Base-by-base conservation (phyloP, 495 filamentous ascomycete species). In the Bathelium albidoporum region DNA sequence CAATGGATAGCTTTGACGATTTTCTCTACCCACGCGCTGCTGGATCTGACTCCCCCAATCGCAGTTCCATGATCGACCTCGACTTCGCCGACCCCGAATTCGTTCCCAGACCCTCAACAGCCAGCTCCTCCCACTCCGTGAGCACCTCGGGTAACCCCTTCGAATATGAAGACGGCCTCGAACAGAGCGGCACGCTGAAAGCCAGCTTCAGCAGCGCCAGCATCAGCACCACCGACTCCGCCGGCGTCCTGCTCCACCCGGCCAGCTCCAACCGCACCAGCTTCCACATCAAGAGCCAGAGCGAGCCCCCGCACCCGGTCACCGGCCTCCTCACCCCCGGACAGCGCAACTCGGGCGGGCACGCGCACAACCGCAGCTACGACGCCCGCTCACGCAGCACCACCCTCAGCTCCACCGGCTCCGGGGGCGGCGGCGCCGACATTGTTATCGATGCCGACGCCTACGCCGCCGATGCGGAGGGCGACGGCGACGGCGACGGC, bases 311-410 rank as follows among this genome's bases (percentile, higher is more conserved):
- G 3, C 62, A 59, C 36, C 24, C n/a, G 12, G 31, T 44, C 26
- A 11, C 43, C 4, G 61, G 61, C 18, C 41, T 62, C 32, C 60
- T 62, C 14, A 52, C 60, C 0, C 60, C 60, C 11, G 20, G 4
- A n/a, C 49, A 55, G 49, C 49, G 49, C 49, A 24, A 2, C 49
- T 55, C 49, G 0, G 24, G 7, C 20, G 24, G 49, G 2, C 49
- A 55, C 16, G 82, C 96, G 59, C 97, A 98, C 72, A 94, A 98
- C 71, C 83, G 96, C n/a, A 68, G 97, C 58, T 92, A 97, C 66
- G 97, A 98, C 72, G 84, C 91, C 26, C 79, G 97, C 18, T 94
- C 97, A 71, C 88, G 92, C 1, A 80, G 80, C 24, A 88, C 92
- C 1, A 85, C 86, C 0, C 82, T 82, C 0, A 76, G 97, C 44